Conservation (phyloP, 371 early-diverging fungal species). For the Lichtheimia ramosa region DNA sequence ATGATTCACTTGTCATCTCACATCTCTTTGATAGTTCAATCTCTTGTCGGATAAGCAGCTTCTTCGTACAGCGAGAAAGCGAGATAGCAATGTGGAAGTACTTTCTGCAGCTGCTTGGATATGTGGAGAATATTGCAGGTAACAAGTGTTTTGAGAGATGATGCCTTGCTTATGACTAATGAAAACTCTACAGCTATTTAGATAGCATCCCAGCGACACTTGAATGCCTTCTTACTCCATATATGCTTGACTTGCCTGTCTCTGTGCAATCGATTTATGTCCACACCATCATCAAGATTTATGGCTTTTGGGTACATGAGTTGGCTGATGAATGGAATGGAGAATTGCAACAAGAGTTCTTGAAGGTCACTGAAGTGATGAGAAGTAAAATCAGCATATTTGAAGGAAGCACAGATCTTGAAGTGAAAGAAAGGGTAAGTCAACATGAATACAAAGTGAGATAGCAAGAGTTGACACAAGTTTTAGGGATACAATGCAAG, state of each 20-base stretch:
- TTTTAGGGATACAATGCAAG: slow-evolving; percentile 56
- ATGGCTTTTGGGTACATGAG: slow-evolving; percentile 64
- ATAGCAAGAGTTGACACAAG: too few relatives aligned
- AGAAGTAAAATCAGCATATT: slow-evolving; percentile 56
- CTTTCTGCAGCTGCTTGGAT: slow-evolving; percentile 90
- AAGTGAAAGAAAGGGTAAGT: slow-evolving; percentile 81
- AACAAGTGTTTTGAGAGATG: neutral
- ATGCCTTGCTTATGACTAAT: neutral
- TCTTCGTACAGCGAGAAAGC: slow-evolving; percentile 59
- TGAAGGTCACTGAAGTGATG: slow-evolving; percentile 54
- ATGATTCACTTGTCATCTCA: too few relatives aligned
- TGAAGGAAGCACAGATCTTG: slow-evolving; percentile 62
- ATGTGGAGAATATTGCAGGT: slow-evolving; percentile 84
- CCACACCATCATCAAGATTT: slow-evolving; percentile 76
- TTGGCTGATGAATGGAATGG: slow-evolving; percentile 59
- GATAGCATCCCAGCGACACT: slow-evolving; percentile 55
- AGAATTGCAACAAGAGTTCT: slow-evolving; percentile 47
- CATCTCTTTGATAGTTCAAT: slow-evolving; percentile 36
- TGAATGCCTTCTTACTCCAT: slow-evolving; percentile 56
- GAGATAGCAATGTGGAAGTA: slow-evolving; percentile 73
- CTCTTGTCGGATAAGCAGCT: slow-evolving; percentile 61
- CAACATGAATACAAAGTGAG: neutral
- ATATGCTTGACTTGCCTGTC: slow-evolving; percentile 55
- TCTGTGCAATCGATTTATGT: slow-evolving; percentile 72
- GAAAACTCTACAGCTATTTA: slow-evolving; percentile 24